Conservation (phyloP, 345 rosid genomes). For the Melaleuca alternifolia region DNA sequence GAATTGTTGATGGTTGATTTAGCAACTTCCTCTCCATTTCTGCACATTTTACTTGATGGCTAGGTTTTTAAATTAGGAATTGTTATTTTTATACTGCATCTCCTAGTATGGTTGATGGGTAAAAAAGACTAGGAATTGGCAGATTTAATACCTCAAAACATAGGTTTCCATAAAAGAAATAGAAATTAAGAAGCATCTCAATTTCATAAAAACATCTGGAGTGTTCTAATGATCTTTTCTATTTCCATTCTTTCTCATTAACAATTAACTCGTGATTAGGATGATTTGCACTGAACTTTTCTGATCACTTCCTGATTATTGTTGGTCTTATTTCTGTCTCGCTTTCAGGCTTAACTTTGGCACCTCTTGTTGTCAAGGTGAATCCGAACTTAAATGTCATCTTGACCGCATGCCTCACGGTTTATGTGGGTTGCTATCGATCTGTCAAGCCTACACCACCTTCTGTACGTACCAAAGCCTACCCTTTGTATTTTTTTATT, state of each 20-base stretch:
- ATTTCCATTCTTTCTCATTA: not conserved
- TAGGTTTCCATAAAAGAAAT: not conserved
- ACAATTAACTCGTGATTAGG: not conserved
- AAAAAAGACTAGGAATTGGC: not conserved
- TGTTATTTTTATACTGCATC: not conserved
- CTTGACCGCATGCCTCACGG: slow-evolving; percentile 84
- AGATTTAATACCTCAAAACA: not conserved
- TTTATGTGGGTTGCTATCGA: slow-evolving; percentile 93
- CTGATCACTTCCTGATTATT: not conserved
- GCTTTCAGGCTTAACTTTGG: slow-evolving; percentile 72
- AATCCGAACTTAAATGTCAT: slow-evolving; percentile 86
- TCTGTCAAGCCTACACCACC: slow-evolving; percentile 97
- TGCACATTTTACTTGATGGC: not conserved
- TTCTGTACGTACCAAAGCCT: slow-evolving; percentile 30
- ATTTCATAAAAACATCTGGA: not conserved
- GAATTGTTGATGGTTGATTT: not conserved
- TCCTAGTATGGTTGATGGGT: not conserved
- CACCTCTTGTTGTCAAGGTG: slow-evolving; percentile 85
- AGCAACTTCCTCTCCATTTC: not conserved
- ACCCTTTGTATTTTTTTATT: not conserved
- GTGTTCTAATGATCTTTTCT: not conserved
- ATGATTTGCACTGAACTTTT: not conserved
- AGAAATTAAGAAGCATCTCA: not conserved
- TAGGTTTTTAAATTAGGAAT: not conserved
- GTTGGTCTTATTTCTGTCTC: not conserved